phyloP scores from a whole-genome alignment of 352 stramenopile genomes.

The Pythium sukuiense region DNA sequence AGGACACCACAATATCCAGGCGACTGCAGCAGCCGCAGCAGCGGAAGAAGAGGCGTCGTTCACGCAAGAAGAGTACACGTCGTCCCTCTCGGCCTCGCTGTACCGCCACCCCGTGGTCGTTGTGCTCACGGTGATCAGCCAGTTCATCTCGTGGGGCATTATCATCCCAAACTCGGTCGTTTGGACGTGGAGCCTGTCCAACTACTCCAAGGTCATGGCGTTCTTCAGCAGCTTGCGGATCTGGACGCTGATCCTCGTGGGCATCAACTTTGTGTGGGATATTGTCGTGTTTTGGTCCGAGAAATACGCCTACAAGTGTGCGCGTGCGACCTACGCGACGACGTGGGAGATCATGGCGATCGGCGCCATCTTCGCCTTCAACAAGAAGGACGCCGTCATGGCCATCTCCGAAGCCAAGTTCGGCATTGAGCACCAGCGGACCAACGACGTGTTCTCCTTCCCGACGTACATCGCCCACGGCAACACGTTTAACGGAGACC shows the following conservation, averaged over 20 bases:
- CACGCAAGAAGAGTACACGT: constrained; percentile 22
- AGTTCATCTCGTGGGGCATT: constrained; percentile 17
- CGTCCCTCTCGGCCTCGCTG: constrained; percentile 13
- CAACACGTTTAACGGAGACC: constrained; percentile 32
- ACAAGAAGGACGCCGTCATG: constrained; percentile 15
- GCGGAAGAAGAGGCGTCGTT: constrained; percentile 18
- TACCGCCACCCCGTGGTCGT: constrained; percentile 12
- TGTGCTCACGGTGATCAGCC: constrained; percentile 6
- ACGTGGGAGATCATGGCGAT: constrained; percentile 27
- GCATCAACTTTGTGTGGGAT: constrained; percentile 21
- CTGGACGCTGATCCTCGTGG: constrained; percentile 20
- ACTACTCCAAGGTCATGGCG: constrained; percentile 9
- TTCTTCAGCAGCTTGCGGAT: constrained; percentile 8
- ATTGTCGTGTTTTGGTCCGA: constrained; percentile 8
- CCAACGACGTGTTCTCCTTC: constrained; percentile 28
- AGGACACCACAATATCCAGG: not conserved
- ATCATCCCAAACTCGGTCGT: constrained; percentile 22
- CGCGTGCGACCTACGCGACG: constrained; percentile 25
- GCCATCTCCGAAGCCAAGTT: constrained; percentile 30
- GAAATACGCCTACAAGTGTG: constrained; percentile 14
- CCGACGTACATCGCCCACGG: constrained; percentile 19
- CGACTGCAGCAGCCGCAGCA: not conserved
- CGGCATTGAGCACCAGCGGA: constrained; percentile 30
- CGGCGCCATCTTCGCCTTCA: constrained; percentile 21
- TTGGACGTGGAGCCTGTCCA: constrained; percentile 21